Evolutionary conservation across 768 basidiomycete species (phyloP), one percentile per base, ranked within the genome.

Genomic region (Amanita subjunquillea): DNA sequence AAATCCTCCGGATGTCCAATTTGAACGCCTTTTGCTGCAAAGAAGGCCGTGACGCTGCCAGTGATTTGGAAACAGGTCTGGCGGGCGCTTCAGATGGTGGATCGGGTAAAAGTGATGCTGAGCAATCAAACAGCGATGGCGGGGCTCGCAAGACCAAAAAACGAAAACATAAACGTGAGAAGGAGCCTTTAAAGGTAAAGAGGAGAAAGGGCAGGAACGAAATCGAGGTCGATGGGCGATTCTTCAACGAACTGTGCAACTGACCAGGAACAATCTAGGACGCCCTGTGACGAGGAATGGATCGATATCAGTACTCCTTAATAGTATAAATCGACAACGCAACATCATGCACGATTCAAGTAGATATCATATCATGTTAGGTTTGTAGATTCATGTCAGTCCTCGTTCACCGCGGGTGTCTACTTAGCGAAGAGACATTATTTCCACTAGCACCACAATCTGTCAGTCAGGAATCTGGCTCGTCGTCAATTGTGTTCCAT

Each of bases 1-100:
- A 95, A 53, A 73, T 78, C 6, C 62, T 96, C 57, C 85, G 84
- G 62, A 68, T 97, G 69, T 94, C 91, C 25, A 87, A 95, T 67
- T 71, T 97, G 46, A 81, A 76, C 59, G 84, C 80, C 34, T 78
- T 91, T 44, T 85, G 95, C 58, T 65, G 63, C 23, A 73, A 74
- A 51, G 67, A 70, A 23, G 67, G 67, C 10, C 63, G 63, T 6
- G 65, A 65, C 10, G 20, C 9, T 13, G 55, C 58, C 29, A 60
- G 55, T 22, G 56, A 55, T 13, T 37, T 17, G n/a, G 58, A 49
- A 2, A 40, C 20, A 3, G 53, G 62, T 44, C 60, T 30, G 59
- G 22, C 17, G 12, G 50, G 42, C 8, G 25, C 22, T 13, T 39
- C 25, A 15, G 40, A 36, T 34, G 50, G 25, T 15, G 30, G 7